Percentiles rank a stretch among this genome's conserved stretches.
Evolutionary conservation across 2,329 filamentous ascomycete genomes (phyloP).

Genomic region (Neofusicoccum ribis): DNA sequence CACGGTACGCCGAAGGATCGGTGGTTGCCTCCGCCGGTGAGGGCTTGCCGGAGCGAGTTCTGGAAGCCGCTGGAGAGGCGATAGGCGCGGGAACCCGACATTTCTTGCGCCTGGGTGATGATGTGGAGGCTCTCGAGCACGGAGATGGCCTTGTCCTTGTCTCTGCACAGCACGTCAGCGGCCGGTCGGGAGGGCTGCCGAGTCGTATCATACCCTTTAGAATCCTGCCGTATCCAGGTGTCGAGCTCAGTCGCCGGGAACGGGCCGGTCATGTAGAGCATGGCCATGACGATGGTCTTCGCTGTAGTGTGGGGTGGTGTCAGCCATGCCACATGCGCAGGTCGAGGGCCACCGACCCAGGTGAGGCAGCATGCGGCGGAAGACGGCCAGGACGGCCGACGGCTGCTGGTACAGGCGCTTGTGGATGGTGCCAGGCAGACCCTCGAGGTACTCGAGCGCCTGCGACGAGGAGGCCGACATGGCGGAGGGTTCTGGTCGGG

Average conservation of each 20-base stretch:
- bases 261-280: conserved; percentile 85
- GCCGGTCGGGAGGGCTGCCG: no score
- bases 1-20: conserved; percentile 90
- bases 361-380: conserved; percentile 93
- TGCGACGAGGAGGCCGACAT: conserved; percentile 60
- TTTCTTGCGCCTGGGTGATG: conserved; percentile 57
- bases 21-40: conserved; percentile 83
- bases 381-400: conserved; percentile 91
- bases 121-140: conserved; percentile 87
- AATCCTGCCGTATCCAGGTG: conserved; percentile 74
- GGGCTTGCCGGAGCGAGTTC: conserved; percentile 76
- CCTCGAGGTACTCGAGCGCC: conserved; percentile 88
- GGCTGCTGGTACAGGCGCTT: conserved; percentile 92
- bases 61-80: conserved; percentile 80
- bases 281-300: conserved; percentile 92
- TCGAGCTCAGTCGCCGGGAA: conserved; percentile 81
- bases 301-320: conserved; percentile 51
- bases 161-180: conserved; percentile 46
- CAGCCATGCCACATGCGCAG: not conserved
- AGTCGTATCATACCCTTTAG: conserved; percentile 49
- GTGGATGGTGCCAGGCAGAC: conserved; percentile 85
- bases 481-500: conserved; percentile 40
- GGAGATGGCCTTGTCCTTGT: conserved; percentile 80
- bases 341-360: conserved; percentile 60
- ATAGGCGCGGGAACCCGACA: conserved; percentile 68